phyloP scores from a whole-genome alignment of 805 yeast genomes.

The Saturnispora dispora region DNA sequence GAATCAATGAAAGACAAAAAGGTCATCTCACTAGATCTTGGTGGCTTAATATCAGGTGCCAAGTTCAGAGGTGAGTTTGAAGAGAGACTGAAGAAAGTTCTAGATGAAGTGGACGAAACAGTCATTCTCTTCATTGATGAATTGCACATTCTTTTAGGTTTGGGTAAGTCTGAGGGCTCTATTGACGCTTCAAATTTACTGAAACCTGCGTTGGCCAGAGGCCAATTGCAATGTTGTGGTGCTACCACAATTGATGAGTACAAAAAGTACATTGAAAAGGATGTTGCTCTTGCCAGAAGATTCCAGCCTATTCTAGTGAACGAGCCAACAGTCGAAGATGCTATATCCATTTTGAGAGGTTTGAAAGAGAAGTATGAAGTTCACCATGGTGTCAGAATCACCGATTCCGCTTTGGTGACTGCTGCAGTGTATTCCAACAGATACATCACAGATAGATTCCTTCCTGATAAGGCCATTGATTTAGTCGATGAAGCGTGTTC shows the following conservation, averaged over 20 bases:
- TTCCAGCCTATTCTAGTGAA: slow-evolving; percentile 80
- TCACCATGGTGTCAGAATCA: slow-evolving; percentile 93
- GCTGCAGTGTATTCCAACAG: slow-evolving; percentile 88
- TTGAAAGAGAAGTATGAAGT: slow-evolving; percentile 91
- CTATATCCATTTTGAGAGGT: slow-evolving; percentile 87
- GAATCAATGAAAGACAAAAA: slow-evolving; percentile 84
- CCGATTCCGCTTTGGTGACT: slow-evolving; percentile 87
- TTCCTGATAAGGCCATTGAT: slow-evolving; percentile 96
- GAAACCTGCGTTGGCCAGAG: slow-evolving; percentile 91
- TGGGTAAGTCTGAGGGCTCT: slow-evolving; percentile 90
- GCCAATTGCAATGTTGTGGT: slow-evolving; percentile 86
- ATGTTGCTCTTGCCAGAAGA: slow-evolving; percentile 90
- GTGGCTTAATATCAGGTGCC: slow-evolving; percentile 87
- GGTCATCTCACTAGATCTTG: slow-evolving; percentile 77
- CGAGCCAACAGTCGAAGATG: slow-evolving; percentile 87
- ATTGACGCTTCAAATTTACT: slow-evolving; percentile 91
- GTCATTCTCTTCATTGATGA: slow-evolving; percentile 85
- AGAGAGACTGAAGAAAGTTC: slow-evolving; percentile 70
- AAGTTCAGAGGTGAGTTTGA: slow-evolving; percentile 96
- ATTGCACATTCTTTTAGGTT: slow-evolving; percentile 77
- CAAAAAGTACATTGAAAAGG: slow-evolving; percentile 88
- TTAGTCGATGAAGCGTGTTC: slow-evolving; percentile 97
- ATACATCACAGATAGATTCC: slow-evolving; percentile 80
- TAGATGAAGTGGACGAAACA: slow-evolving; percentile 73
- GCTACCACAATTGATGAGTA: slow-evolving; percentile 95